Percentiles rank a stretch among this genome's conserved stretches.
Conservation (phyloP, 352 stramenopile genomes). For the Globisporangium mamillatum region DNA sequence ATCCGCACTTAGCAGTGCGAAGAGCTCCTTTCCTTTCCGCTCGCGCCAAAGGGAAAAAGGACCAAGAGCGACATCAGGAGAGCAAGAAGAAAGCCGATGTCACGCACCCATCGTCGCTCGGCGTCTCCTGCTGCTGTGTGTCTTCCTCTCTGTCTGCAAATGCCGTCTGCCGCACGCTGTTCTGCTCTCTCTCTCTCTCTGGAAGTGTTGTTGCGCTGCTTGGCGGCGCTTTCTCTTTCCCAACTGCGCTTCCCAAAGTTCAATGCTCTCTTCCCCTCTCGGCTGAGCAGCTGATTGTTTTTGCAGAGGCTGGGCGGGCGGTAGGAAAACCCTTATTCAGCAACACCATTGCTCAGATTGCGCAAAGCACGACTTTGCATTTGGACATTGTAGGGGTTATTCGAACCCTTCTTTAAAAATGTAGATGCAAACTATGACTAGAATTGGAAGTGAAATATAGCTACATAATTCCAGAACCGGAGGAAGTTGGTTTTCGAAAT, state of each 20-base stretch:
- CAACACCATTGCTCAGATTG: neutral
- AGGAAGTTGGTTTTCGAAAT: neutral
- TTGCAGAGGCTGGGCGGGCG: neutral
- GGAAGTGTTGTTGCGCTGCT: neutral
- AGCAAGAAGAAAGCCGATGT: neutral
- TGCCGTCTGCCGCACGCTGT: neutral
- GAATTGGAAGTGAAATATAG: neutral
- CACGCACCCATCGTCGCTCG: neutral
- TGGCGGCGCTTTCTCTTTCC: neutral
- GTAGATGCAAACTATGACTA: neutral
- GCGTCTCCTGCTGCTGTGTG: neutral
- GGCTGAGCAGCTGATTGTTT: neutral
- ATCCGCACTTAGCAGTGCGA: neutral
- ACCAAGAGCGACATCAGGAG: neutral
- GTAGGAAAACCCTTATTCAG: neutral
- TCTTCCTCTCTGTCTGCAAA: neutral
- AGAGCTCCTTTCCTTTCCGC: neutral
- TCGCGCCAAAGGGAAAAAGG: neutral
- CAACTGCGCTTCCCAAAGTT: constrained; percentile 1
- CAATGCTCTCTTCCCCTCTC: neutral
- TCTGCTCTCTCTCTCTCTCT: constrained; percentile 1
- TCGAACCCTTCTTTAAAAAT: neutral
- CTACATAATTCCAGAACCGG: neutral
- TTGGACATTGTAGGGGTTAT: neutral
- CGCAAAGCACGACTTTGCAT: neutral